A percentile compares a stretch with the other conserved stretches of the same genome.
These are phyloP conservation scores for Rhizophlyctis rosea DNA, from an alignment of 192 early-diverging fungal genomes.

Conservation along the genomic window DNA sequence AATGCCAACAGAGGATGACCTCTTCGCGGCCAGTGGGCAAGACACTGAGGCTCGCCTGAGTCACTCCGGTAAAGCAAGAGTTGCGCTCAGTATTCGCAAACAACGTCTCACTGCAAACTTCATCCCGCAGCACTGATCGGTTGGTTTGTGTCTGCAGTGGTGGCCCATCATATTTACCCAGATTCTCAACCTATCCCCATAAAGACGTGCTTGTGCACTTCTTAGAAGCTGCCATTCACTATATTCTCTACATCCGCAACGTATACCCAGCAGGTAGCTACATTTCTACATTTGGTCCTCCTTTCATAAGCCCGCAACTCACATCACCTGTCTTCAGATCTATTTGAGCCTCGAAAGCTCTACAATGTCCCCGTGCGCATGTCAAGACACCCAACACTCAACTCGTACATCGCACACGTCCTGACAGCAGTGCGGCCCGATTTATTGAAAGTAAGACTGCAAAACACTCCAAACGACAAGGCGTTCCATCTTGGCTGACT, in stretches of 20 bases:
- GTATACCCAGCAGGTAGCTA: conserved; percentile 37
- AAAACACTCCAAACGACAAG: no score
- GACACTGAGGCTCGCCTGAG: no score
- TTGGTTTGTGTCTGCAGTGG: no score
- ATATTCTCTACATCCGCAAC: conserved; percentile 34
- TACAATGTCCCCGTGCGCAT: conserved; percentile 34
- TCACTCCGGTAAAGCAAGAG: no score
- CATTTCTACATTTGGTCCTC: not conserved
- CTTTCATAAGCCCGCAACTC: not conserved
- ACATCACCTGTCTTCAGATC: conserved; percentile 8
- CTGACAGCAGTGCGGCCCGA: conserved; percentile 33
- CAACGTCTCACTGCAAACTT: no score
- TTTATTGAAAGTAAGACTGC: conserved; percentile 26
- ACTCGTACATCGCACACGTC: conserved; percentile 43
- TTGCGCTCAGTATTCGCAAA: no score
- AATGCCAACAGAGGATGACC: no score
- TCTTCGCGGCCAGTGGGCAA: no score
- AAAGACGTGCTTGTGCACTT: conserved; percentile 40
- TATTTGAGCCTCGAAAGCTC: conserved; percentile 27
- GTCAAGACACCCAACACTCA: conserved; percentile 41
- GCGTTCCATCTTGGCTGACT: not conserved
- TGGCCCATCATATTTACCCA: no score
- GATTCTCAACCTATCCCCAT: no score
- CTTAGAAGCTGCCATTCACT: conserved; percentile 44
- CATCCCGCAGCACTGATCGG: no score